Evolutionary conservation across 805 yeast genomes (phyloP).

Genomic region (Candida chauliodis): DNA sequence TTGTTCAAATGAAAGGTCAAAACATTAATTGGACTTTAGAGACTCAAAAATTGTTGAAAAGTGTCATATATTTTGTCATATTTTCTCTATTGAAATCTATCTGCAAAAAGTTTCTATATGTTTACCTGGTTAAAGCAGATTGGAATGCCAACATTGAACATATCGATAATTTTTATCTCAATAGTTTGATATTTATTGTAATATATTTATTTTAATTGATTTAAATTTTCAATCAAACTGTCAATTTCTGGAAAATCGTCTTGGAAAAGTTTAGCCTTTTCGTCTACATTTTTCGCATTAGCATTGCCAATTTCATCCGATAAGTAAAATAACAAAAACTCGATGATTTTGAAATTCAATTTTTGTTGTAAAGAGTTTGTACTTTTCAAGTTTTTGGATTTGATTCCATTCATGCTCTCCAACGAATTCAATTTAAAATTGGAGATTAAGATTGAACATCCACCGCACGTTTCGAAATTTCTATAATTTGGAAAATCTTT

Average conservation of each 20-base stretch:
- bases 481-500: conserved; percentile 56
- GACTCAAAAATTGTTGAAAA: conserved; percentile 26
- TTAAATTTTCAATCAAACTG: conserved; percentile 32
- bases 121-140: background rate
- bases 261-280: conserved; percentile 35
- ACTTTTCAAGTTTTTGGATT: conserved; percentile 5
- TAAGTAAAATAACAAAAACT: conserved; percentile 65
- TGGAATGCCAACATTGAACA: background rate
- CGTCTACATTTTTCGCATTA: conserved; percentile 15
- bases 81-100: conserved; percentile 21
- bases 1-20: background rate
- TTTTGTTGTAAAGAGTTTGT: conserved; percentile 34
- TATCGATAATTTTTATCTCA: background rate
- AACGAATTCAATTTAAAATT: conserved; percentile 25
- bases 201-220: conserved; percentile 25
- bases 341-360: conserved; percentile 61
- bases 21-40: conserved; percentile 13
- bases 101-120: conserved; percentile 9
- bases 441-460: conserved; percentile 50
- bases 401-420: conserved; percentile 3
- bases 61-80: conserved; percentile 23
- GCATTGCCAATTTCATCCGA: conserved; percentile 48
- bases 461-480: conserved; percentile 53
- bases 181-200: background rate
- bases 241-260: conserved; percentile 39